Evolutionary conservation across 371 early-diverging fungal species (phyloP).

Genomic region (Massospora cicadina): DNA sequence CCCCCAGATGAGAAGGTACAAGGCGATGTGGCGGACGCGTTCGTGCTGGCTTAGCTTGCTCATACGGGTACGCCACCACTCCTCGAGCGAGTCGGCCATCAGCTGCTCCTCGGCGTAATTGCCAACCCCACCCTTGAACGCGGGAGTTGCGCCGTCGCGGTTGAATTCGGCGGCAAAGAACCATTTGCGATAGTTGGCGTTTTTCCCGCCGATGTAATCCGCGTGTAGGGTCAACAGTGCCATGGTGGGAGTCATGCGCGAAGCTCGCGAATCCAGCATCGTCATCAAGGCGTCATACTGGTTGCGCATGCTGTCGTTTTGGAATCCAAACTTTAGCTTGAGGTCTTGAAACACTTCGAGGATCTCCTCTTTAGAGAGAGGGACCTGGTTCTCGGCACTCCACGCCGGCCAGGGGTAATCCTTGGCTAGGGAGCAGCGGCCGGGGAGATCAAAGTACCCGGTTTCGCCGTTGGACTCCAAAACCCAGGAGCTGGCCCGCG

Average conservation of each 20-base stretch:
- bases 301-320: constrained; percentile 56
- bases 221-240: constrained; percentile 64
- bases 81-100: constrained; percentile 30
- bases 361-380: constrained; percentile 41
- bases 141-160: constrained; percentile 27
- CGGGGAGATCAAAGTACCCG: constrained; percentile 7
- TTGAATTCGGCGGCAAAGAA: constrained; percentile 69
- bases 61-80: constrained; percentile 55
- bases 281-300: constrained; percentile 58
- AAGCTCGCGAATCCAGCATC: constrained; percentile 70
- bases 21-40: constrained; percentile 50
- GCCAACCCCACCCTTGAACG: constrained; percentile 15
- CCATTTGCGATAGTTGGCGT: constrained; percentile 75
- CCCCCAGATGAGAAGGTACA: constrained; percentile 74
- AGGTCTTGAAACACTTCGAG: constrained; percentile 41
- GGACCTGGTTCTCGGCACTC: constrained; percentile 40
- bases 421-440: constrained; percentile 8
- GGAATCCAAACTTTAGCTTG: constrained; percentile 58
- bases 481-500: constrained; percentile 10
- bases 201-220: constrained; percentile 70
- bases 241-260: constrained; percentile 50
- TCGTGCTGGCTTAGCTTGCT: constrained; percentile 46
- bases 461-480: constrained; percentile 6
- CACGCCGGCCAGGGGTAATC: constrained; percentile 47
- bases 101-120: constrained; percentile 18